These are phyloP conservation scores for Udeniomyces megalosporus DNA, from an alignment of 768 basidiomycete species.

Conservation along the genomic window DNA sequence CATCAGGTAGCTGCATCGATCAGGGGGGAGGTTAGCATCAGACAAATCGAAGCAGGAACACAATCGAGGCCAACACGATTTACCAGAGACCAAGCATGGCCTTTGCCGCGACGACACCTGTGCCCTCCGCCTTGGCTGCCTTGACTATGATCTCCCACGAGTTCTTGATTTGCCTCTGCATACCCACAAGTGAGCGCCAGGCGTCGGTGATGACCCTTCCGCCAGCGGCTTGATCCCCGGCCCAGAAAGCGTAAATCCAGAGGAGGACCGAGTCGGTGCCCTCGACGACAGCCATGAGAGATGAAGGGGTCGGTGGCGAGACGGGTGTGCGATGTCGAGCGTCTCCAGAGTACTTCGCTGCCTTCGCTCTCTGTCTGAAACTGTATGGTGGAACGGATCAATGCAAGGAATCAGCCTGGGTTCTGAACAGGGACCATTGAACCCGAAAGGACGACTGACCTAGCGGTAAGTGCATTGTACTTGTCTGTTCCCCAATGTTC, in stretches of 20 bases:
- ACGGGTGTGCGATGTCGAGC: slow-evolving; percentile 1
- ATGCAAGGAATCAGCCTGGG: neutral
- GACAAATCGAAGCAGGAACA: neutral
- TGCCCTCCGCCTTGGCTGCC: neutral
- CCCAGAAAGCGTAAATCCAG: slow-evolving; percentile 17
- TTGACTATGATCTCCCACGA: slow-evolving; percentile 12
- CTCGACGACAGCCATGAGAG: slow-evolving; percentile 10
- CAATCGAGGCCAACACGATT: neutral
- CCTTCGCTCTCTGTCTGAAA: slow-evolving; percentile 1
- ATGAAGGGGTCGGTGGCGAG: neutral
- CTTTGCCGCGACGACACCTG: neutral
- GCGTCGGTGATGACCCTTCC: slow-evolving; percentile 13
- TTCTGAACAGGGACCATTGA: too few species aligned
- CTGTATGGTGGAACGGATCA: neutral
- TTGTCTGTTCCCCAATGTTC: slow-evolving; percentile 2
- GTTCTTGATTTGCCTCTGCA: slow-evolving; percentile 12
- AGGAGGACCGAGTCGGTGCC: slow-evolving; percentile 16
- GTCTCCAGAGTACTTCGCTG: slow-evolving; percentile 12
- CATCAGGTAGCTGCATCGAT: slow-evolving; percentile 4
- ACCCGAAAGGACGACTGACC: too few species aligned
- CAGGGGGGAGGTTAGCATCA: neutral
- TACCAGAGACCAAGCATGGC: neutral
- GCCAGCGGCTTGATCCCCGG: slow-evolving; percentile 8
- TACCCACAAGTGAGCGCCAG: slow-evolving; percentile 13
- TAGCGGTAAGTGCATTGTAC: neutral